These are phyloP conservation scores for Talaromyces verruculosus DNA, from an alignment of 2,329 filamentous ascomycete species.

Conservation along the genomic window DNA sequence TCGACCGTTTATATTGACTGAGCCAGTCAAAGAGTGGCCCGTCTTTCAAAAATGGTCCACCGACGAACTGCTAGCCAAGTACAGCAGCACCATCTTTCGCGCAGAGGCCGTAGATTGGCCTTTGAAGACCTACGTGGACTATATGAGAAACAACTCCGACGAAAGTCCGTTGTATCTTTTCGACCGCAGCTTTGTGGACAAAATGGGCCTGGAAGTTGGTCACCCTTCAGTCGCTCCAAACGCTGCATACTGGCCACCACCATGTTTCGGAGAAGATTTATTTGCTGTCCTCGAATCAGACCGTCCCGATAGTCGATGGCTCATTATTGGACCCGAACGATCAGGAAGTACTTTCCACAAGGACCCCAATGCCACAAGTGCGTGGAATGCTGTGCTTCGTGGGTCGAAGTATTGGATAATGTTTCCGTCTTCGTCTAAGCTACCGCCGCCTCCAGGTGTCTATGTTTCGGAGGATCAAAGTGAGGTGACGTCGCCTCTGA, in stretches of 20 bases:
- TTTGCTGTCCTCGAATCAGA: constrained; percentile 76
- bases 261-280: constrained; percentile 82
- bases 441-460: constrained; percentile 77
- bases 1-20: constrained; percentile 81
- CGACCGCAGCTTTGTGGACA: constrained; percentile 80
- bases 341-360: constrained; percentile 97
- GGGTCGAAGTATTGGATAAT: constrained; percentile 98
- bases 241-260: constrained; percentile 72
- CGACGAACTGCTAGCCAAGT: constrained; percentile 63
- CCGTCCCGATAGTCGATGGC: constrained; percentile 85
- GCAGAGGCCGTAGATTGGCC: constrained; percentile 95
- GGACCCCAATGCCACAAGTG: constrained; percentile 66
- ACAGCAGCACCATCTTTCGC: constrained; percentile 69
- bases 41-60: constrained; percentile 73
- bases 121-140: constrained; percentile 74
- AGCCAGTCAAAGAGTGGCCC: constrained; percentile 79
- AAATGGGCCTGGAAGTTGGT: constrained; percentile 72
- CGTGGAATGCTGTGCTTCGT: constrained; percentile 91
- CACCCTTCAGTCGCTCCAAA: constrained; percentile 39
- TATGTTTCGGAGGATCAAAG: constrained; percentile 85
- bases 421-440: constrained; percentile 71
- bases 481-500: constrained; percentile 89
- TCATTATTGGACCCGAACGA: constrained; percentile 82
- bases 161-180: constrained; percentile 93
- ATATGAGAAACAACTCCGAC: constrained; percentile 76